Evolutionary conservation across 2,329 filamentous ascomycete species (phyloP).

Genomic region (Talaromyces funiculosus): DNA sequence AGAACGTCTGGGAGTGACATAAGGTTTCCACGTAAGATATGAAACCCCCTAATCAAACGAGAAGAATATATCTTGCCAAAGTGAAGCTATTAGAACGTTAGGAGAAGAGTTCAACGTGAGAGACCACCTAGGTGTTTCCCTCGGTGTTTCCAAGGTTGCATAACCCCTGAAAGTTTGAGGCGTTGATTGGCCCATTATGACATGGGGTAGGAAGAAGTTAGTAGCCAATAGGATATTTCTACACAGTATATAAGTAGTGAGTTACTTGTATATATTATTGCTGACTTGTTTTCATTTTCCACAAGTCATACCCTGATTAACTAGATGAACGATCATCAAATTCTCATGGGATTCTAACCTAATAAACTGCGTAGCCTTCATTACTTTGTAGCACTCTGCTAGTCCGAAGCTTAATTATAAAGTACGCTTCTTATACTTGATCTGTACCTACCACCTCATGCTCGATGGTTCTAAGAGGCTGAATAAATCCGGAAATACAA

Average conservation of each 20-base stretch:
- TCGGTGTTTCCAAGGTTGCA: background rate
- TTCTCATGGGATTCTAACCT: background rate
- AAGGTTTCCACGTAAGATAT: background rate
- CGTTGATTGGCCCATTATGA: background rate
- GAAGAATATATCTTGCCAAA: background rate
- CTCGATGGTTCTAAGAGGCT: background rate
- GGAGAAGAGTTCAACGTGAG: background rate
- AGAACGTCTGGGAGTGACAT: slow-evolving; percentile 22
- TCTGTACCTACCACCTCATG: background rate
- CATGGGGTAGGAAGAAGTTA: background rate
- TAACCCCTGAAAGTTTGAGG: background rate
- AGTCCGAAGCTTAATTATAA: background rate
- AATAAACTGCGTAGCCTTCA: background rate
- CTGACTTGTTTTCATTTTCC: background rate
- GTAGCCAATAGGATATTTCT: background rate
- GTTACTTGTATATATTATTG: background rate
- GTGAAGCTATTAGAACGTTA: background rate
- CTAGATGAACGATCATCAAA: background rate
- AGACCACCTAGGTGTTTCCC: background rate
- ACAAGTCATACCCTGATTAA: background rate
- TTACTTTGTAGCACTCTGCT: background rate
- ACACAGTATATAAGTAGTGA: background rate
- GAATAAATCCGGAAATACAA: background rate
- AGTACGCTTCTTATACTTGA: background rate
- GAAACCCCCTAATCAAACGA: background rate